Base-by-base conservation (phyloP, 768 basidiomycete genomes). In the Trametes meyenii region DNA sequence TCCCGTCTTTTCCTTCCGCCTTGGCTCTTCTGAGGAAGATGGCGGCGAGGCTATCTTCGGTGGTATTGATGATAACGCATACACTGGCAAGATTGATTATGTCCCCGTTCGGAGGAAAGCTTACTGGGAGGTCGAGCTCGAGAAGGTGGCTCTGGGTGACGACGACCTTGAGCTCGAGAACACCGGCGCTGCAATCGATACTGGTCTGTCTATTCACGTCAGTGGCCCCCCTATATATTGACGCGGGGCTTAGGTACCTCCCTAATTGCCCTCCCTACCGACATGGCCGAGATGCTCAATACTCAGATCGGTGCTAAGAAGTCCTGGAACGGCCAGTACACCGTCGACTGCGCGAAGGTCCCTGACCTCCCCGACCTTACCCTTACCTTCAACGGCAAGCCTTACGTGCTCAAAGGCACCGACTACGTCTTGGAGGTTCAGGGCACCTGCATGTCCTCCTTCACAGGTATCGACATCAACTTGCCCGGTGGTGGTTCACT, bases 241-340 rank as follows among this genome's bases (percentile, higher is more conserved):
- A 6, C 13, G 60, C 36, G 23, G 7, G 53, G 8, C 21, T n/a
- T 71, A 88, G 94, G 95, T 56, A 98, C 97, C 42, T 96, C 94
- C 7, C 81, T 98, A 62, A 98, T 98, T 68, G 96, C 90, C 50
- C 80, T 96, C 51, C 96, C 96, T 52, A 87, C 88, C 59, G 96
- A 98, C 70, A 83, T 98, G 55, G 96, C 97, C 54, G 97, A 99
- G 81, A 93, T 99, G 93, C 80, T 99, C 69, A 98, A 99, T 77
- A 80, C 89, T 35, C 87, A 90, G 74, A 97, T 99, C 55, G 97
- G 97, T 61, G 96, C 96, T 14, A 90, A 84, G 78, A 93, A 89
- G 71, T 85, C 88, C 1, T 98, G 96, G 96, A 97, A 91, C 71
- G 97, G 96, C 42, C 96, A 98, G 75, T 97, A 96, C 72, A 86